Conservation (phyloP, 2,329 filamentous ascomycete genomes). For the Neofusicoccum laricinum region DNA sequence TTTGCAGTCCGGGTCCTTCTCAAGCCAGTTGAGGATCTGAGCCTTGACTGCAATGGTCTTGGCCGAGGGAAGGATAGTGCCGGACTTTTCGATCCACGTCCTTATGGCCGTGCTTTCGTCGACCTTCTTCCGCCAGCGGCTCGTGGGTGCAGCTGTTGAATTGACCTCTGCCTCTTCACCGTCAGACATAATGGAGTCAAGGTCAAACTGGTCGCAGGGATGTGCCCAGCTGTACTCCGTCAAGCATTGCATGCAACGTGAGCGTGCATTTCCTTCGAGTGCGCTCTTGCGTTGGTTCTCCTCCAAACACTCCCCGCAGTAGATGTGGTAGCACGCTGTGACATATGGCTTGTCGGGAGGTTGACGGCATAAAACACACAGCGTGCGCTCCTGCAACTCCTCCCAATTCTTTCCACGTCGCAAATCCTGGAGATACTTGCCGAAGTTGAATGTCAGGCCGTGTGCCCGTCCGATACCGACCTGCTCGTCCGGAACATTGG, state of each 20-base stretch:
- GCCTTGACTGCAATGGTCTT: slow-evolving; percentile 48
- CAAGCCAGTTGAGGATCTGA: slow-evolving; percentile 44
- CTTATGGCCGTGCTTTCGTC: slow-evolving; percentile 22
- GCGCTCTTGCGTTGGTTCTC: slow-evolving; percentile 29
- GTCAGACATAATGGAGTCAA: slow-evolving; percentile 17
- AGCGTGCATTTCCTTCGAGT: neutral
- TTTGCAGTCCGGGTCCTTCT: slow-evolving; percentile 49
- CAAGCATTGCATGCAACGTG: neutral
- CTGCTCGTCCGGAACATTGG: neutral
- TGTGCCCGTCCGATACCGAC: slow-evolving; percentile 30
- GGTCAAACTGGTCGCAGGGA: neutral
- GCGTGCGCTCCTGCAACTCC: slow-evolving; percentile 40
- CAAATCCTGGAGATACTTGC: slow-evolving; percentile 39
- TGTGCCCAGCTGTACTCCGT: neutral
- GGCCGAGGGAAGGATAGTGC: slow-evolving; percentile 40
- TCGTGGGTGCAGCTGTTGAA: slow-evolving; percentile 19
- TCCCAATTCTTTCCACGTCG: slow-evolving; percentile 33
- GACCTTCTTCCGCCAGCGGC: slow-evolving; percentile 19
- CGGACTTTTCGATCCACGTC: slow-evolving; percentile 40
- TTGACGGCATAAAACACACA: slow-evolving; percentile 45
- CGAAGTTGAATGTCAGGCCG: slow-evolving; percentile 40
- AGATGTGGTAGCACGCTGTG: slow-evolving; percentile 55
- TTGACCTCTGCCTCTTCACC: neutral
- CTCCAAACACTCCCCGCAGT: slow-evolving; percentile 51
- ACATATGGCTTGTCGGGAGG: slow-evolving; percentile 41